Evolutionary conservation across 257 asterid genomes (phyloP), one percentile per base, ranked within the genome.

Genomic region (Scutellaria barbata): DNA sequence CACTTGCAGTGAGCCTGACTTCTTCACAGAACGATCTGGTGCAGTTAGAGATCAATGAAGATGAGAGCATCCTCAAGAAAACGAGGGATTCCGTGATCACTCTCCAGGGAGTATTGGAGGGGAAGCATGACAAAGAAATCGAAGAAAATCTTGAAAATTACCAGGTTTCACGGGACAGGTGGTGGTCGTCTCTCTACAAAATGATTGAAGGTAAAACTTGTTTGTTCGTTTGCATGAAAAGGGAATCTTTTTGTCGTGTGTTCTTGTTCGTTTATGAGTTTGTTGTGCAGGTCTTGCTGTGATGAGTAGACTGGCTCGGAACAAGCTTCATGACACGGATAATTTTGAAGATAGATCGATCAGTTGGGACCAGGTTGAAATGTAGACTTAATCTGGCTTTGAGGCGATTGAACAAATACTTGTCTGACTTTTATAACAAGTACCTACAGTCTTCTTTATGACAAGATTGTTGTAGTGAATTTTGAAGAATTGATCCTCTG

Each of bases 141-240:
- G 85, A 86, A 74, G 99, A 89, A 50, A 82, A 85, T 48, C 96
- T 92, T 17, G 91, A 91, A 6, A 85, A 76, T 42, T 73, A 88
- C 82, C 84, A 87, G 68, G 87, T 95, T 76, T 80, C 98, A 6
- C 62, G 83, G 67, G 96, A 89, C 42, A 72, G 96, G 71, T 95
- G 99, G 99, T 95, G 98, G 99, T 88, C 96, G 1, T 76, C 96
- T 57, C 85, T 95, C 18, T 91, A 95, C 88, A 85, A 74, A 79
- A 78, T 89, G 88, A 81, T 92, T 41, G 97, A 95, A 95, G 99
- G 99, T 95, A 81, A 46, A 42, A 40, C 39, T 71, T 58, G 3
- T 13, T 33, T 12, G 7, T 33, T 7, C 8, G 40, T 7, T 30
- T 17, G 17, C 17, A 14, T 50, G 4, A 14, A 50, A 20, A 50